These are phyloP conservation scores for Coffea canephora DNA, from an alignment of 257 asterid genomes.

Conservation along the genomic window DNA sequence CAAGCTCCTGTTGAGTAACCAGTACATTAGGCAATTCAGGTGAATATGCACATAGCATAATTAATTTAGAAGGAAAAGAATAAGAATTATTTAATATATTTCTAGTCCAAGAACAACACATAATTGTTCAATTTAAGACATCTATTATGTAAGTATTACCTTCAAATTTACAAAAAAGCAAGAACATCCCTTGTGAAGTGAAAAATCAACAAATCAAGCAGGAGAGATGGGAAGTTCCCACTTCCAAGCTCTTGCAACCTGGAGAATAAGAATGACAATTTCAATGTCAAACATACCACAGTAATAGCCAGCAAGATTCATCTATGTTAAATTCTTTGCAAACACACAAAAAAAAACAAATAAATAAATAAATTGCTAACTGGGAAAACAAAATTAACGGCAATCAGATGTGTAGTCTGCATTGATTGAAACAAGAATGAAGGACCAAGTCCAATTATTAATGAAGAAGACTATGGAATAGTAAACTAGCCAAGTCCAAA, in stretches of 20 bases:
- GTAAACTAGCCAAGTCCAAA: not conserved
- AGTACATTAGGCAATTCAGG: too few species aligned
- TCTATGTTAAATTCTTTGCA: not conserved
- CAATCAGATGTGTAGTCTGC: not conserved
- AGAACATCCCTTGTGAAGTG: conserved; percentile 9
- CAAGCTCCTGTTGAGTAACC: too few species aligned
- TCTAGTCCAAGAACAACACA: not conserved
- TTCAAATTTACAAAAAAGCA: not conserved
- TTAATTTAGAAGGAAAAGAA: not conserved
- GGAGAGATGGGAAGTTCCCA: not conserved
- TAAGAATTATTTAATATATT: not conserved
- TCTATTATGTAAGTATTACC: not conserved
- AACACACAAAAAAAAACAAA: too few species aligned
- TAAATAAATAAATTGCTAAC: not conserved
- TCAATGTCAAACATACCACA: not conserved
- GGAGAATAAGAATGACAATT: not conserved
- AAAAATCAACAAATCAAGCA: not conserved
- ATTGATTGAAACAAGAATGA: not conserved
- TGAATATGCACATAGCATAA: not conserved
- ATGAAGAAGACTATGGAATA: not conserved
- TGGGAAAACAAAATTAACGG: not conserved
- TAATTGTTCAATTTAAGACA: not conserved
- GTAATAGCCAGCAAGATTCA: not conserved
- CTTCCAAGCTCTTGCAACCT: conserved; percentile 12
- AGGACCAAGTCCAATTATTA: not conserved